Base-by-base conservation (phyloP, 495 filamentous ascomycete genomes). In the Hyaloscypha finlandica region DNA sequence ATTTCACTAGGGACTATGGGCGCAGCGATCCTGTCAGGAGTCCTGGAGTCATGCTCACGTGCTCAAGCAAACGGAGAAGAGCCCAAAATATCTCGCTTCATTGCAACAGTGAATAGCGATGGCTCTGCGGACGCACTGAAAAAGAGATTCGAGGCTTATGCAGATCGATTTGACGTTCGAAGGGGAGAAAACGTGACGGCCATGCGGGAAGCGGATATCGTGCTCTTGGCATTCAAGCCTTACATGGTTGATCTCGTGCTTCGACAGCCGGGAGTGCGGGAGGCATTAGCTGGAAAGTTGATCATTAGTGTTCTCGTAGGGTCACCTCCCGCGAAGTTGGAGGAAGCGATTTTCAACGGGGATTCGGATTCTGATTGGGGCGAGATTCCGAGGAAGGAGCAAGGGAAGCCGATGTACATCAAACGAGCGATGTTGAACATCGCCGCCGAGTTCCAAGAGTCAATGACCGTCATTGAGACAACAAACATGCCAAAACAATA, bases 221-320 rank as follows among this genome's bases (percentile, higher is more conserved):
- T 95, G 12, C 74, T 96, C 39, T 81, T 95, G 0, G 85, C 82
- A 4, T 94, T 91, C 81, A 95, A 96, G 75, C 92, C 92, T 0
- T 84, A 91, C 70, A 88, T 90, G 82, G 80, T 89, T 29, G 71
- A 81, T 30, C 85, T 16, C 9, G 42, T 85, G 32, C 80, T 95
- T 9, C 76, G 79, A 42, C 86, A 82, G 48, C 70, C 79, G 2
- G 90, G 88, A 39, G 89, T 96, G 78, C 73, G 76, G 19, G 81
- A 87, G 59, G 91, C 91, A 1, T 76, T 96, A 0, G 70, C 78
- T 8, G 90, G 89, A 2, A 97, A 97, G 69, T 78, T 97, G 2
- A 78, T 97, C 4, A 90, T 97, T 69, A 91, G 87, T 73, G 91
- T 97, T 64, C 83, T 92, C 37, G 94, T 92, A 0, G 94, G 94